Conservation (phyloP, 164 flowering plant genomes). For the Nelumbo lutea region DNA sequence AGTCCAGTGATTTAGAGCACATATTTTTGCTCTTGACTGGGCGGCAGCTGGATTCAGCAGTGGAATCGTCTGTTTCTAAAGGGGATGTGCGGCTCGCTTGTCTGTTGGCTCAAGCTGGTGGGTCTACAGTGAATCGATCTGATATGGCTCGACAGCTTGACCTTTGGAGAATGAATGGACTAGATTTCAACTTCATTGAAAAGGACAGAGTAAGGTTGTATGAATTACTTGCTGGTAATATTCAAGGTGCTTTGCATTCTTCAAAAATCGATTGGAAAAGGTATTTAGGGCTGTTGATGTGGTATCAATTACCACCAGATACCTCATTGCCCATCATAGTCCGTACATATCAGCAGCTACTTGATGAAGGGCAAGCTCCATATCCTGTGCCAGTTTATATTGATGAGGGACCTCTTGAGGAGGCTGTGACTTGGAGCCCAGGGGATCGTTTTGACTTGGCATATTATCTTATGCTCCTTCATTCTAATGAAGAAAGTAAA, state of each 20-base stretch:
- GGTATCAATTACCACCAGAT: conserved; percentile 85
- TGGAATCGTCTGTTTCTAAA: conserved; percentile 73
- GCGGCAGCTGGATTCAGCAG: conserved; percentile 78
- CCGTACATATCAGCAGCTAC: conserved; percentile 61
- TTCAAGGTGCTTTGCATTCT: conserved; percentile 56
- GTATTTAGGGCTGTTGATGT: conserved; percentile 84
- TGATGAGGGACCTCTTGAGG: conserved; percentile 69
- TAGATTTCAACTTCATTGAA: conserved; percentile 88
- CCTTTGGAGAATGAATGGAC: conserved; percentile 73
- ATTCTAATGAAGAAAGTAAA: conserved; percentile 51
- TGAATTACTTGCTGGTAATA: conserved; percentile 89
- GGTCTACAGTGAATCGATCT: conserved; percentile 64
- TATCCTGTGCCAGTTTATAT: conserved; percentile 76
- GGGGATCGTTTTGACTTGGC: conserved; percentile 65
- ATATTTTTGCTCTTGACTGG: conserved; percentile 80
- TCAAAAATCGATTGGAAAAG: conserved; percentile 84
- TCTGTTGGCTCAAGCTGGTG: conserved; percentile 93
- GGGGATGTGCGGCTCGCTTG: conserved; percentile 97
- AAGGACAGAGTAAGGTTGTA: conserved; percentile 63
- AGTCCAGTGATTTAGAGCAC: conserved; percentile 56
- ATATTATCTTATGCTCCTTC: conserved; percentile 93
- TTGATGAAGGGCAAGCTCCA: conserved; percentile 69
- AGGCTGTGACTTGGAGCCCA: conserved; percentile 25
- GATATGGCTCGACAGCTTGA: conserved; percentile 78
- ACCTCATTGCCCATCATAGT: conserved; percentile 55